Conservation (phyloP, 768 basidiomycete species). For the Leucocoprinus birnbaumii region DNA sequence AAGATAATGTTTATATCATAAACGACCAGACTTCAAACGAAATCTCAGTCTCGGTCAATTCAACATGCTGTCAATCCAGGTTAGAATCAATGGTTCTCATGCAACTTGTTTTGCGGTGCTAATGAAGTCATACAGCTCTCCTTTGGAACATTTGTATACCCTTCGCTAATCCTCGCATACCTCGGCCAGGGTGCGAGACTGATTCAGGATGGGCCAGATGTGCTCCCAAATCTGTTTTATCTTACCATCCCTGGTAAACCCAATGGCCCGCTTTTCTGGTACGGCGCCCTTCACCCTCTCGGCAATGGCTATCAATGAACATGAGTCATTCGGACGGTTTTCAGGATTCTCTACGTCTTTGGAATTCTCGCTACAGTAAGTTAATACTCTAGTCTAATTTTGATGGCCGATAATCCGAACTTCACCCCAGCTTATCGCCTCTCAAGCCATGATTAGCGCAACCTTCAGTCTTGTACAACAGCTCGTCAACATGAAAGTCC, state of each 20-base stretch:
- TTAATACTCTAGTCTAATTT: too few relatives aligned
- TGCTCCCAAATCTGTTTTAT: slow-evolving; percentile 61
- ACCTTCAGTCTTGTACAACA: slow-evolving; percentile 64
- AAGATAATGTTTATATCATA: slow-evolving; percentile 14
- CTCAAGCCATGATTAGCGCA: slow-evolving; percentile 69
- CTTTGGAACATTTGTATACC: slow-evolving; percentile 53
- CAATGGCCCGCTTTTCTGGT: slow-evolving; percentile 61
- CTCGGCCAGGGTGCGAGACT: slow-evolving; percentile 70
- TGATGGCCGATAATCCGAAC: background rate
- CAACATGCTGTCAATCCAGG: too few relatives aligned
- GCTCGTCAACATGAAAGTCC: slow-evolving; percentile 51
- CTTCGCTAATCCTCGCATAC: slow-evolving; percentile 60
- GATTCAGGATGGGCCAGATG: slow-evolving; percentile 44
- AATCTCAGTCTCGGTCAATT: too few relatives aligned
- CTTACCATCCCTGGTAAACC: slow-evolving; percentile 55
- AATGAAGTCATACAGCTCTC: too few relatives aligned
- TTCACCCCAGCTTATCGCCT: slow-evolving; percentile 50
- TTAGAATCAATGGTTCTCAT: too few relatives aligned
- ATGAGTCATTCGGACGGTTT: too few relatives aligned
- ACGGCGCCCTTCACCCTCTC: background rate
- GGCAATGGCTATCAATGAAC: too few relatives aligned
- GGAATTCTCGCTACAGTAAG: too few relatives aligned
- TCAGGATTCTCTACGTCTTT: too few relatives aligned
- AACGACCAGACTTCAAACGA: slow-evolving; percentile 21
- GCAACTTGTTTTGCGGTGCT: too few relatives aligned